These are phyloP conservation scores for Stipa capillata DNA, from an alignment of 176 grass and related monocot genomes.

Conservation along the genomic window DNA sequence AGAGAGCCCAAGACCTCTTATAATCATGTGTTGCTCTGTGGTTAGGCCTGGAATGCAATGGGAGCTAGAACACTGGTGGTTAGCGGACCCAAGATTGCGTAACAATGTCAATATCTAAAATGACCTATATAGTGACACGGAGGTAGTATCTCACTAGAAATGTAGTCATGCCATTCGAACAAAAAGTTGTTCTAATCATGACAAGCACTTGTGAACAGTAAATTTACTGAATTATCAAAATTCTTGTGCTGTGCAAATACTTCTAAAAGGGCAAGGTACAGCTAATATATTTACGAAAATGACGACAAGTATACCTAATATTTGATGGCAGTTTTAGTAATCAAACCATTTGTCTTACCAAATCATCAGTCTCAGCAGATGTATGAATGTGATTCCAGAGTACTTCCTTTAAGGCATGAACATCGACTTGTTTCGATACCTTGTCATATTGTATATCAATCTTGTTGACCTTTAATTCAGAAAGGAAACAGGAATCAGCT, in stretches of 20 bases:
- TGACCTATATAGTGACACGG: too few relatives aligned
- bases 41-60: too few relatives aligned
- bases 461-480: constrained; percentile 66
- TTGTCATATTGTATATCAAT: constrained; percentile 94
- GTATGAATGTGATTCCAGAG: constrained; percentile 86
- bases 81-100: too few relatives aligned
- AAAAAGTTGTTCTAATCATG: background rate
- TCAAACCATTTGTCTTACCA: constrained; percentile 31
- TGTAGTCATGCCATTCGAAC: background rate
- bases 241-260: background rate
- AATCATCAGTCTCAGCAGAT: constrained; percentile 34
- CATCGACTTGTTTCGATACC: constrained; percentile 95
- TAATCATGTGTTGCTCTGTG: too few relatives aligned
- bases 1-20: too few relatives aligned
- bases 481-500: constrained; percentile 20
- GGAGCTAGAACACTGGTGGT: too few relatives aligned
- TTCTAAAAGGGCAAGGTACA: background rate
- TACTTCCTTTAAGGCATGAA: constrained; percentile 92
- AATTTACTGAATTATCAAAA: background rate
- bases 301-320: background rate
- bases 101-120: too few relatives aligned
- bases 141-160: background rate
- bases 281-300: background rate
- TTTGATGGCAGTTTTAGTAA: too few relatives aligned
- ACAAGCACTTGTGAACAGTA: background rate